Percentiles rank a stretch among this genome's conserved stretches.
Conservation (phyloP, 176 grass and related monocot species). For the Oryza punctata region DNA sequence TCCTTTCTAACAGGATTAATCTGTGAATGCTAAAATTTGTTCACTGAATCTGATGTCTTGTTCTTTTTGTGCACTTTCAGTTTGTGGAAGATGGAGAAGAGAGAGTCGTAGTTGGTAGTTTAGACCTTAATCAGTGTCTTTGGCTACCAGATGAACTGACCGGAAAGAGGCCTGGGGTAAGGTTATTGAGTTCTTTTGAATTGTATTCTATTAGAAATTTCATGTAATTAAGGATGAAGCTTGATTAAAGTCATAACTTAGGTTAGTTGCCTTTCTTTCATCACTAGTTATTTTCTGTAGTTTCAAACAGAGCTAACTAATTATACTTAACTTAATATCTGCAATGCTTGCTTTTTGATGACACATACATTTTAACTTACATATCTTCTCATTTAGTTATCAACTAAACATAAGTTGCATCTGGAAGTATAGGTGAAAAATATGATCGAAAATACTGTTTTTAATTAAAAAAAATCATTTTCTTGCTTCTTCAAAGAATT, state of each 20-base stretch:
- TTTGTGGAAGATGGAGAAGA: slow-evolving; percentile 78
- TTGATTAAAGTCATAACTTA: background rate
- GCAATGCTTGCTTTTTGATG: background rate
- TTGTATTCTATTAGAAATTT: background rate
- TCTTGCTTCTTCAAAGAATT: background rate
- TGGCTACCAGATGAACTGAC: slow-evolving; percentile 81
- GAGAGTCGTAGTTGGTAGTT: slow-evolving; percentile 77
- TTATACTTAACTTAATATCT: background rate
- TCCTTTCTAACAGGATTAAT: slow-evolving; percentile 18
- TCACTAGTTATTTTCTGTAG: background rate
- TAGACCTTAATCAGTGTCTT: slow-evolving; percentile 91
- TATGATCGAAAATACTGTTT: background rate
- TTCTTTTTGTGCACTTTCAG: slow-evolving; percentile 51
- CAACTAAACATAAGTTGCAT: slow-evolving; percentile 4
- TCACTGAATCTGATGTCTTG: background rate
- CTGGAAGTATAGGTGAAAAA: background rate
- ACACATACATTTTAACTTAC: background rate
- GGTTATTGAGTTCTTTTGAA: background rate
- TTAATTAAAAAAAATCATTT: background rate
- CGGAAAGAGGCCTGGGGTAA: slow-evolving; percentile 78
- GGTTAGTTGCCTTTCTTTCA: background rate
- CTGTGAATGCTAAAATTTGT: background rate
- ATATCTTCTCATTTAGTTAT: background rate
- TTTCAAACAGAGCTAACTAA: background rate
- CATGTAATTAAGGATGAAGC: background rate